Evolutionary conservation across 2,329 filamentous ascomycete species (phyloP), one percentile per base, ranked within the genome.

Genomic region (Thelonectria blattea): DNA sequence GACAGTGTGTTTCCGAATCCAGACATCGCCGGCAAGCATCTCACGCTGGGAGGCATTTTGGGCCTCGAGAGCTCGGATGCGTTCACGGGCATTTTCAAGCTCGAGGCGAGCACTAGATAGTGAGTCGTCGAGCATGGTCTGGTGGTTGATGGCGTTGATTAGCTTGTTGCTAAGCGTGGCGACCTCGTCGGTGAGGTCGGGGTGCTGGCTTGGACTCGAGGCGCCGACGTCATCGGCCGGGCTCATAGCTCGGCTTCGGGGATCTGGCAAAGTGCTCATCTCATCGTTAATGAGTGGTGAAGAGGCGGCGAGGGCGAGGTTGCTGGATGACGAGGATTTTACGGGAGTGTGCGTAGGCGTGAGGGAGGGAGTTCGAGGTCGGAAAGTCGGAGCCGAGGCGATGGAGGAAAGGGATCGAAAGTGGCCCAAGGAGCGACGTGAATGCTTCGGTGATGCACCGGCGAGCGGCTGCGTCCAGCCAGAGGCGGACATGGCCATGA

Each of bases 121-220:
- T 11, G 88, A 91, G 75, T 99, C 95, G 76, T 98, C 95, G 46
- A 99, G 84, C 20, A 86, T 89, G 8, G 93, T 97, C 76, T 97
- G 93, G 75, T 96, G 91, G 74, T 99, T 99, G 78, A 99, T 97
- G 46, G 95, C 94, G 72, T 95, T 94, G 69, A 99, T 94, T 64
- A 99, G 87, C 76, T 99, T 99, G 50, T 93, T 94, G 78, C 93
- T 98, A 32, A 99, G 82, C 7, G 91, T 88, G 8, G 94, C 91
- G 27, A 99, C 92, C 77, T 98, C 95, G 59, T 85, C 80, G 65
- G 83, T 83, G 20, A 88, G 77, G 58, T 86, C 85, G 5, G 84
- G 83, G 62, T 86, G 83, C 46, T 80, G 82, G 7, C 71, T 69
- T 1, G 77, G 73, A 45, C 70, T 71, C 42, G 70, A 60, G 60